Percentiles rank a stretch among this genome's conserved stretches.
phyloP scores from a whole-genome alignment of 768 basidiomycete genomes.

The Rhizopogon vesiculosus region DNA sequence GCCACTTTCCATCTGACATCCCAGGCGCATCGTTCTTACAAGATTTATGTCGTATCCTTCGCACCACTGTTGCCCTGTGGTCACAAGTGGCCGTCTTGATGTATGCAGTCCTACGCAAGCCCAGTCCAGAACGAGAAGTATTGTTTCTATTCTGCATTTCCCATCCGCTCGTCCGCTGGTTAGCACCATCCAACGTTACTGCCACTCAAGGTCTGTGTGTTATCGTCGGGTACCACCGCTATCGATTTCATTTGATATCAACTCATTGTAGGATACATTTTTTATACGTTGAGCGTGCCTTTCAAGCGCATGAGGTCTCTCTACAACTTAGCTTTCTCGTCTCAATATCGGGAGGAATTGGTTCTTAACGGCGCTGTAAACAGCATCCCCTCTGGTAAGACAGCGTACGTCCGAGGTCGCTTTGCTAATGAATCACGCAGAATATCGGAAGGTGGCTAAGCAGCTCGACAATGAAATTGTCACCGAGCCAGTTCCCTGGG shows the following conservation, averaged over 20 bases:
- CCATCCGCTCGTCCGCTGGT: conserved; percentile 26
- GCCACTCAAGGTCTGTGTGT: conserved; percentile 29
- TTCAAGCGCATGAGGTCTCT: conserved; percentile 36
- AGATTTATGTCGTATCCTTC: conserved; percentile 17
- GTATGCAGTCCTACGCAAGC: conserved; percentile 9
- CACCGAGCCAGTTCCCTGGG: conserved; percentile 22
- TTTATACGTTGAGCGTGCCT: conserved; percentile 31
- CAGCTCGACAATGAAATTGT: conserved; percentile 25
- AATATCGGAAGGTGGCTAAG: conserved; percentile 29
- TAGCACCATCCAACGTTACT: conserved; percentile 30
- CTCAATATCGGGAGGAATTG: conserved; percentile 29
- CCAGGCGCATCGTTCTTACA: conserved; percentile 31
- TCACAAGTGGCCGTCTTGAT: conserved; percentile 21
- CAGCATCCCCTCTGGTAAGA: conserved; percentile 27
- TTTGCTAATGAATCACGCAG: conserved; percentile 16
- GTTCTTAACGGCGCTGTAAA: conserved; percentile 32
- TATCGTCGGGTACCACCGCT: neutral
- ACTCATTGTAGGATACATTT: conserved; percentile 30
- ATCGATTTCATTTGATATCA: neutral
- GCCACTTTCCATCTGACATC: conserved; percentile 27
- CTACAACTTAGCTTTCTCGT: conserved; percentile 34
- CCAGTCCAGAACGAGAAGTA: conserved; percentile 22
- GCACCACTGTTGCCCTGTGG: conserved; percentile 18
- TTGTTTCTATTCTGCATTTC: conserved; percentile 22
- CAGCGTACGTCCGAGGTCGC: neutral